Base-by-base conservation (phyloP, 345 rosid species). In the Syzygium aqueum region DNA sequence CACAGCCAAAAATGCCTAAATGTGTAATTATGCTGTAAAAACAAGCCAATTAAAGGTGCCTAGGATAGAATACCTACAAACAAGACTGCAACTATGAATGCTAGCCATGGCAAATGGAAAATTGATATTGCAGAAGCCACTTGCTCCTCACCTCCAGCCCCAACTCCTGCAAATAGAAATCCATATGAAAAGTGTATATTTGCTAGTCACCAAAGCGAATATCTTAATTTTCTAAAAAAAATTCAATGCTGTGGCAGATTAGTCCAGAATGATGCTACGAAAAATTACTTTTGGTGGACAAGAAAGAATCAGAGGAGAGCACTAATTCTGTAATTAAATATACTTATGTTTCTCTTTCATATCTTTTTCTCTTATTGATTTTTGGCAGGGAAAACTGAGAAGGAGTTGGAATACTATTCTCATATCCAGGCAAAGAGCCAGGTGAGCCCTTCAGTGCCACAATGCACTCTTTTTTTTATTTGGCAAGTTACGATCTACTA, bases 101-200 rank as follows among this genome's bases (percentile, higher is more conserved):
- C 96, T 86, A 96, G 91, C 97, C 98, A 96, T 50, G 96, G 94
- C 87, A 97, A 91, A 92, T 95, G 98, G 63, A 96, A 91, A 85
- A 95, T 89, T 40, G 99, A 97, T 90, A 95, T 89, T 37, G 94
- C 88, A 23, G 97, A 91, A 86, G 95, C 91, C 90, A 91, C 90
- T 89, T 95, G 99, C 91, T 94, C 99, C 90, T 95, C 98, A 54
- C 98, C 98, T 85, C 99, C 99, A 63, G 98, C 99, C 89, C 99
- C 99, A 90, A 97, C 99, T 86, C 99, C 99, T 96, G 88, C 73
- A 92, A 30, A 73, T 73, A 73, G 23, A 73, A 61, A 33, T 73
- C 80, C 80, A 73, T 17, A 40, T 33, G 80, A 73, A 33, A 73
- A 33, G 25, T 33, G 80, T 10, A 33, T 19, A 73, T 22, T 33